These are phyloP conservation scores for Globisporangium parvum DNA, from an alignment of 352 stramenopile species.

Conservation along the genomic window DNA sequence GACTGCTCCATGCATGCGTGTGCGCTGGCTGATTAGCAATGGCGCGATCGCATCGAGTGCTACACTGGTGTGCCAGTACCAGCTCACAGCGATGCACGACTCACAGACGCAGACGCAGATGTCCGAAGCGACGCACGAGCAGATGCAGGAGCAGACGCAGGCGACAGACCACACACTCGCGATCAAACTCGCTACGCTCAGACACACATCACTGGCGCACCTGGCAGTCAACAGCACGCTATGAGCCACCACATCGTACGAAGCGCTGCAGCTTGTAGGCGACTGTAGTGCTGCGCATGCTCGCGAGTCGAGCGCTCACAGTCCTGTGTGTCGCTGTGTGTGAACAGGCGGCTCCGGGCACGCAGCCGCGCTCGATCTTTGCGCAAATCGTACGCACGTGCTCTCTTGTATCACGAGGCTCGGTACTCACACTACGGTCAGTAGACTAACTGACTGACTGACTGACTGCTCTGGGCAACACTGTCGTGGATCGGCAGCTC, in stretches of 20 bases:
- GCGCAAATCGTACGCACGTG: not conserved
- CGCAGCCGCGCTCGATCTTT: not conserved
- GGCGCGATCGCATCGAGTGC: slow-evolving; percentile 5
- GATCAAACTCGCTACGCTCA: not conserved
- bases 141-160: not conserved
- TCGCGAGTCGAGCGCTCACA: too few species aligned
- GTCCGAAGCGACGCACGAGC: not conserved
- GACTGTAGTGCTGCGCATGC: too few species aligned
- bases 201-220: too few species aligned
- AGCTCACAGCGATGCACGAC: not conserved
- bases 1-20: not conserved
- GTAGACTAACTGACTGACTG: not conserved
- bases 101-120: not conserved
- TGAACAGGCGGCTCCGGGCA: too few species aligned
- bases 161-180: not conserved
- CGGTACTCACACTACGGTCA: too few species aligned
- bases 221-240: too few species aligned
- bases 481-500: slow-evolving; percentile 1
- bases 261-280: too few species aligned
- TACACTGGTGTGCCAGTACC: slow-evolving; percentile 1
- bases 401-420: not conserved
- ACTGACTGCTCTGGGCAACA: not conserved
- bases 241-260: too few species aligned
- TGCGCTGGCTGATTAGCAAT: not conserved
- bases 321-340: too few species aligned